Evolutionary conservation across 2,329 filamentous ascomycete genomes (phyloP), one percentile per base, ranked within the genome.

Genomic region (Pseudocercospora fijiensis): DNA sequence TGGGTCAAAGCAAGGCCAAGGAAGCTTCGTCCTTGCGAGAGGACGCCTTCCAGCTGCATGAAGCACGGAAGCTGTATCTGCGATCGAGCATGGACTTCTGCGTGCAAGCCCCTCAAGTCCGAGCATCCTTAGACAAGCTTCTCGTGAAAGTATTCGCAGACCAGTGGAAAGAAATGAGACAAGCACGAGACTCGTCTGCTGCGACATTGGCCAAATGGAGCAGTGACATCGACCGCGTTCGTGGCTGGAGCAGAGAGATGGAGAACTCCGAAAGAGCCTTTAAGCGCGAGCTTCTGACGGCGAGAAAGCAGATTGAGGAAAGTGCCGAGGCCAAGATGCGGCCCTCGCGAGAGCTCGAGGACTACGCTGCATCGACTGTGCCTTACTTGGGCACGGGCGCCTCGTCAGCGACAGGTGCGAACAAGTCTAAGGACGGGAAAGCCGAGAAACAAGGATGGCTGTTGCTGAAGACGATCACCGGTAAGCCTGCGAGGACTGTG

Each of bases 1-100:
- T 92, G 4, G 83, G 85, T 2, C 92, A 97, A 77, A 90, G 88
- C 69, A 98, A 97, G 81, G 89, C 91, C 5, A 99, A 98, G 78
- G 95, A 99, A 77, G 86, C 94, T 0, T 97, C 92, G 0, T 86
- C 92, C 0, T 82, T 99, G 61, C 86, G 95, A 65, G 95, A 99
- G 77, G 95, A 99, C 78, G 95, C 95, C 0, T 99, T 99, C 73
- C 89, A 95, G 75, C 86, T 98, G 41, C 95, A 96, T 75, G 95
- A 98, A 80, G 90, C 91, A 24, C 87, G 94, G 63, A 96, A 95
- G 74, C 86, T 88, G 30, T 99, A 99, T 76, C 82, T 98, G 49
- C 94, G 92, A 75, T 90, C 93, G 1, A 93, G 91, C 13, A 88
- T 99, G 86, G 95, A 99, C 77, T 98, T 93, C 75, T 96, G 91